phyloP scores from a whole-genome alignment of 2,329 filamentous ascomycete genomes.

The Fusarium zealandicum region DNA sequence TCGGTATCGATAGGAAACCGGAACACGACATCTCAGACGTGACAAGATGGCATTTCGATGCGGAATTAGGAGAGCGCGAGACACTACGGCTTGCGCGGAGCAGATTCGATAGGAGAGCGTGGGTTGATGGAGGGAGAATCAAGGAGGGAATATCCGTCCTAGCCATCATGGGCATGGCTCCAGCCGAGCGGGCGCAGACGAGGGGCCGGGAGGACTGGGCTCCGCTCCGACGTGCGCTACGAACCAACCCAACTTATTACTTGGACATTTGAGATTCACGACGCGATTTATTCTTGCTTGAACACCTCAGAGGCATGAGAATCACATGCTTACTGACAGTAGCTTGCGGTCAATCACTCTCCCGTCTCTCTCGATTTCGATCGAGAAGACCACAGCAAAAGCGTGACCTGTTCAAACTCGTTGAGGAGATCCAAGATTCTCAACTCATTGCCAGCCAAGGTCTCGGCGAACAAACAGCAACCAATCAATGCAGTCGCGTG shows the following conservation, averaged over 20 bases:
- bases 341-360: no score
- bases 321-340: no score
- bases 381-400: not conserved
- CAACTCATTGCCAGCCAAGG: conserved; percentile 5
- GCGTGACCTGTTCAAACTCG: not conserved
- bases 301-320: no score
- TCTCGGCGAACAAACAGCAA: not conserved
- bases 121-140: conserved; percentile 7
- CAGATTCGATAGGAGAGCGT: not conserved
- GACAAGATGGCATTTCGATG: conserved; percentile 29
- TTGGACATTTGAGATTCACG: no score
- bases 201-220: conserved; percentile 20
- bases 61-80: not conserved
- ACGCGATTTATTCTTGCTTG: no score
- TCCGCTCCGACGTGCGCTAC: conserved; percentile 10
- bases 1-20: conserved; percentile 19
- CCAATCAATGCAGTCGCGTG: conserved; percentile 20
- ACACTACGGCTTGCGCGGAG: not conserved
- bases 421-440: not conserved
- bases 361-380: no score
- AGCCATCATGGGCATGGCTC: conserved; percentile 1
- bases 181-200: conserved; percentile 1
- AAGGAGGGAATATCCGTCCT: not conserved
- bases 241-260: not conserved
- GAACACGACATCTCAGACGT: conserved; percentile 29